Conservation (phyloP, 2,329 filamentous ascomycete genomes). For the Hypoxylon sp. region DNA sequence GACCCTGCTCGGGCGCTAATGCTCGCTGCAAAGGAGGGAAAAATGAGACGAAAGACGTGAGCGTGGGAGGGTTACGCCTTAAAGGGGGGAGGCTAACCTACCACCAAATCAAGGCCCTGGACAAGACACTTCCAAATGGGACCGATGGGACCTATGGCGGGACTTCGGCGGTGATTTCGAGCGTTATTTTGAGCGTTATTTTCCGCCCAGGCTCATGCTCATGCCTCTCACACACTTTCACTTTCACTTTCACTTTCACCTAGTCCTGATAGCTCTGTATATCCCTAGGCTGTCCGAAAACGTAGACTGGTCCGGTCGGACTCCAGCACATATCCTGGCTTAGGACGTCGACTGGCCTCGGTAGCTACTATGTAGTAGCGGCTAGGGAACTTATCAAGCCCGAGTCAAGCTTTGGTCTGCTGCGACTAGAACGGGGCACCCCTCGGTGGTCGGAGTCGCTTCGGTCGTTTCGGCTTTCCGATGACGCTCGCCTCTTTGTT, state of each 20-base stretch:
- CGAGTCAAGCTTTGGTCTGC: constrained; percentile 1
- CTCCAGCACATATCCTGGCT: constrained; percentile 30
- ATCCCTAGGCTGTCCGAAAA: constrained; percentile 20
- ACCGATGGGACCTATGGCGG: constrained; percentile 20
- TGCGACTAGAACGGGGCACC: constrained; percentile 7
- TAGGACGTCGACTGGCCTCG: background rate
- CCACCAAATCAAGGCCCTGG: constrained; percentile 17
- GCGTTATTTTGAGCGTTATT: constrained; percentile 20
- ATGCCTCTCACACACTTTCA: no score
- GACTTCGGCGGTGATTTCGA: constrained; percentile 26
- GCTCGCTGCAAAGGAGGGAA: background rate
- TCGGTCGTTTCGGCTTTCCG: constrained; percentile 35
- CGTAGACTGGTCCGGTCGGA: constrained; percentile 27
- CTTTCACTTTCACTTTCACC: constrained; percentile 9
- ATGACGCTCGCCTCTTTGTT: constrained; percentile 27
- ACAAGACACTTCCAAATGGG: constrained; percentile 15
- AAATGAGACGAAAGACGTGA: no score
- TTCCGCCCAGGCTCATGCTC: constrained; percentile 18
- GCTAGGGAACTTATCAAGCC: constrained; percentile 1
- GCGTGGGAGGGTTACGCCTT: background rate
- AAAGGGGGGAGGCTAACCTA: background rate
- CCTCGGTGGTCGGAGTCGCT: constrained; percentile 33
- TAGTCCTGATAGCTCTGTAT: background rate
- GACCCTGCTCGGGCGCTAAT: background rate
- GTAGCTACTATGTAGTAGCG: background rate